Conservation (phyloP, 1,139 yeast species). For the Sporopachydermia cereana region DNA sequence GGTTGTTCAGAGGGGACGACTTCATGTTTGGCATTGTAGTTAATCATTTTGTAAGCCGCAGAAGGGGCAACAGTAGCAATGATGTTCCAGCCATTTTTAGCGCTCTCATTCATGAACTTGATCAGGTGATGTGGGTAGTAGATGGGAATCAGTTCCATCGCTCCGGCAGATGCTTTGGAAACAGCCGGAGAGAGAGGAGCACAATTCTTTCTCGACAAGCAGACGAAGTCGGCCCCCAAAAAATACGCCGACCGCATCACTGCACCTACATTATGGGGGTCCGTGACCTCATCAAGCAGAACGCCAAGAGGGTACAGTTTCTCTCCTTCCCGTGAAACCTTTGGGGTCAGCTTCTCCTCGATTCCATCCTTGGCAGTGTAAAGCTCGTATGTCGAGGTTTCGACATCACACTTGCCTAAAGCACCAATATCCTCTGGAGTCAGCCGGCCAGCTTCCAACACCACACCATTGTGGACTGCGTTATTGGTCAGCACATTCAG, state of each 20-base stretch:
- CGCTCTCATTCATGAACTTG: slow-evolving; percentile 45
- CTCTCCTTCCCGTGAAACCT: slow-evolving; percentile 12
- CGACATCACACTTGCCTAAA: slow-evolving; percentile 25
- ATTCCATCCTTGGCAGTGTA: slow-evolving; percentile 12
- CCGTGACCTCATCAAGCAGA: slow-evolving; percentile 72
- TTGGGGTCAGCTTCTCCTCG: slow-evolving; percentile 11
- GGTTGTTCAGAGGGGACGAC: slow-evolving; percentile 9
- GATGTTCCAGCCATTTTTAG: slow-evolving; percentile 56
- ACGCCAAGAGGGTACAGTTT: slow-evolving; percentile 54
- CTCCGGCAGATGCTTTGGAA: slow-evolving; percentile 80
- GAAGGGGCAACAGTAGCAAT: slow-evolving; percentile 45
- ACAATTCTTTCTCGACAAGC: slow-evolving; percentile 58
- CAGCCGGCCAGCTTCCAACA: slow-evolving; percentile 54
- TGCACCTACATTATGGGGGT: slow-evolving; percentile 88
- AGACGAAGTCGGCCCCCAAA: slow-evolving; percentile 74
- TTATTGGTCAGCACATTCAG: slow-evolving; percentile 50
- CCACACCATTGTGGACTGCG: slow-evolving; percentile 78
- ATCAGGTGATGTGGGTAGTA: slow-evolving; percentile 48
- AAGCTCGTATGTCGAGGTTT: slow-evolving; percentile 21
- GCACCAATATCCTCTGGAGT: slow-evolving; percentile 31
- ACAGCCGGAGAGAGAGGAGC: slow-evolving; percentile 71
- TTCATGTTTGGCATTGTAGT: slow-evolving; percentile 17
- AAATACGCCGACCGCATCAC: slow-evolving; percentile 72
- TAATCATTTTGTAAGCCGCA: slow-evolving; percentile 12
- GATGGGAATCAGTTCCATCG: slow-evolving; percentile 61